Conservation (phyloP, 2,329 filamentous ascomycete genomes). For the Thelonectria discophora region DNA sequence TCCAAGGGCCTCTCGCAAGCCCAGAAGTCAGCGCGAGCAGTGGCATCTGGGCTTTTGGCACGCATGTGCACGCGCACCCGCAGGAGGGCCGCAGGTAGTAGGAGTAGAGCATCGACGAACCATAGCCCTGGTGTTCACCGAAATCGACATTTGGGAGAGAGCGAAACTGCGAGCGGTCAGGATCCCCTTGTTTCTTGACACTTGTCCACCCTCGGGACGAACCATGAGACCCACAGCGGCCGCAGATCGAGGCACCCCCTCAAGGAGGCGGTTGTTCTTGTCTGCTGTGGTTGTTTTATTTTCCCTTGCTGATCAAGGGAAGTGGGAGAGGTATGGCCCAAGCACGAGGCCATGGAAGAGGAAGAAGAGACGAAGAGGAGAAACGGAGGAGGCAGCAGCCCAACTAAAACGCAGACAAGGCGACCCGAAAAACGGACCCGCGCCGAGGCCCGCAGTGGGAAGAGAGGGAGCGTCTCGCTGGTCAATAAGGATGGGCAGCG, state of each 20-base stretch:
- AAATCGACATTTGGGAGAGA: conserved; percentile 42
- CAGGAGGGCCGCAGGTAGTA: conserved; percentile 23
- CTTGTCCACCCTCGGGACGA: conserved; percentile 50
- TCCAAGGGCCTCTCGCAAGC: conserved; percentile 8
- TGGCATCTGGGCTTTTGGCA: background rate
- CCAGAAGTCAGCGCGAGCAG: conserved; percentile 4
- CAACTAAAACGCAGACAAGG: conserved; percentile 15
- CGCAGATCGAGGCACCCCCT: conserved; percentile 51
- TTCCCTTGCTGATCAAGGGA: conserved; percentile 7
- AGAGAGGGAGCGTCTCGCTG: conserved; percentile 36
- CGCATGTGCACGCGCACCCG: conserved; percentile 16
- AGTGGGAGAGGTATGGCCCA: conserved; percentile 32
- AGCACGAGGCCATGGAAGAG: background rate
- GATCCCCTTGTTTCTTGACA: conserved; percentile 48
- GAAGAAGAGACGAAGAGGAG: conserved; percentile 1
- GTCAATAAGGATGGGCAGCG: conserved; percentile 40
- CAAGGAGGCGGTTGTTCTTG: conserved; percentile 31
- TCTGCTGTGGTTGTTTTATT: conserved; percentile 8
- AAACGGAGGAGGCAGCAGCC: background rate
- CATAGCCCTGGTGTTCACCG: conserved; percentile 49
- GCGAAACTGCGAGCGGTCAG: conserved; percentile 40
- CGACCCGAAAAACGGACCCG: conserved; percentile 23
- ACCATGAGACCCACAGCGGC: conserved; percentile 52
- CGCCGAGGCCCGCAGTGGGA: conserved; percentile 44
- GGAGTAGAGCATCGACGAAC: conserved; percentile 41